These are phyloP conservation scores for Brassica incana DNA, from an alignment of 345 rosid species.

Conservation along the genomic window DNA sequence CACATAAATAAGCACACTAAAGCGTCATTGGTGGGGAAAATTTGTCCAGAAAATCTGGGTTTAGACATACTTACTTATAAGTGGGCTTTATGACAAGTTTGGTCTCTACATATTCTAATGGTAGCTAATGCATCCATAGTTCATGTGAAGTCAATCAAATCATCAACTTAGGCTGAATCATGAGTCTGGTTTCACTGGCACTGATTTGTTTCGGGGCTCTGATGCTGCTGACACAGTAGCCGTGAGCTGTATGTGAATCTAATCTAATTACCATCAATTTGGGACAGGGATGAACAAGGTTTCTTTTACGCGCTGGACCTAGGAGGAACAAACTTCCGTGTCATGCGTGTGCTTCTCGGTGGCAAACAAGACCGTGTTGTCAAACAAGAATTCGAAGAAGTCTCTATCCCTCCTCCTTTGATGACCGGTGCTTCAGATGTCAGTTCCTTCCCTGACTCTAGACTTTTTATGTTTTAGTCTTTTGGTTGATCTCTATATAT, in stretches of 20 bases:
- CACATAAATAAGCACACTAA: background rate
- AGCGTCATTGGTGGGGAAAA: background rate
- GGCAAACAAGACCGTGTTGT: conserved; percentile 63
- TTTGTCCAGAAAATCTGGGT: background rate
- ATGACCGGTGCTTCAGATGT: conserved; percentile 80
- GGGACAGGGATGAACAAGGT: conserved; percentile 76
- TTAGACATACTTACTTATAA: background rate
- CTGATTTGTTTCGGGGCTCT: background rate
- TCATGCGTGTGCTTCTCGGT: conserved; percentile 77
- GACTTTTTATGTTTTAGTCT: background rate
- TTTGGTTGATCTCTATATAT: conserved; percentile 8
- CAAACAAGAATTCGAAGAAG: conserved; percentile 76
- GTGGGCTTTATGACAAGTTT: background rate
- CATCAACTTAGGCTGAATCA: background rate
- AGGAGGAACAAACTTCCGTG: conserved; percentile 98
- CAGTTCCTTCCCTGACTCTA: conserved; percentile 27
- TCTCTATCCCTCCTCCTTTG: conserved; percentile 79
- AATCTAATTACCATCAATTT: background rate
- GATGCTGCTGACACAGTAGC: background rate
- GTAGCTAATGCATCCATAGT: too few species aligned
- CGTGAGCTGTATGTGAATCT: background rate
- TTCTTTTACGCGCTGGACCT: conserved; percentile 91
- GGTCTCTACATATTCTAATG: background rate
- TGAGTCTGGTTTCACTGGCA: background rate
- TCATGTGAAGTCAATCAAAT: background rate